phyloP scores from a whole-genome alignment of 768 basidiomycete species.

The Leccinum subgranulosum region DNA sequence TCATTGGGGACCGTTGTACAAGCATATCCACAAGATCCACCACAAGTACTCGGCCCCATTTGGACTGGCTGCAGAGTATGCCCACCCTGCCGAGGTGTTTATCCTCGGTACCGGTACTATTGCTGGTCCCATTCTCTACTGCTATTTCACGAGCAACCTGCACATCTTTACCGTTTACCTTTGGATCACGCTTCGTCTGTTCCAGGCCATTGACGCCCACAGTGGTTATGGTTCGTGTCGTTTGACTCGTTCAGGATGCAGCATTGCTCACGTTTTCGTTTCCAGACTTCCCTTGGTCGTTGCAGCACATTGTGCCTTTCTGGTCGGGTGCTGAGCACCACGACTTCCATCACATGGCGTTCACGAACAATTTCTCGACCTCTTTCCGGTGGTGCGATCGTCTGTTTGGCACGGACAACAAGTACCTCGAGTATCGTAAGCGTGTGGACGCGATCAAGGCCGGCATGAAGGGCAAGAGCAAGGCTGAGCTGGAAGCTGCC shows the following conservation, averaged over 20 bases:
- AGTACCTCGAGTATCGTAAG: conserved; percentile 78
- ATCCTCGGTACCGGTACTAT: conserved; percentile 94
- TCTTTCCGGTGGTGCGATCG: conserved; percentile 94
- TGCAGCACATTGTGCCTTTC: conserved; percentile 89
- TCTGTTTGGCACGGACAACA: conserved; percentile 85
- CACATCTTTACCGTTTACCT: conserved; percentile 93
- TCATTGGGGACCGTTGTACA: conserved; percentile 82
- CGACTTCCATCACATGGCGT: conserved; percentile 98
- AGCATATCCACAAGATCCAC: conserved; percentile 94
- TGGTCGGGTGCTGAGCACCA: conserved; percentile 98
- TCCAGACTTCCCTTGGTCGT: conserved; percentile 94
- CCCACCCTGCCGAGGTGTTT: conserved; percentile 94
- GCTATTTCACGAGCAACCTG: conserved; percentile 63
- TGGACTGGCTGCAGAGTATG: conserved; percentile 96
- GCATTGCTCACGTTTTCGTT: neutral
- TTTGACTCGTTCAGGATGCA: neutral
- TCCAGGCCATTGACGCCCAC: conserved; percentile 98
- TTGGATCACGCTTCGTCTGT: conserved; percentile 91
- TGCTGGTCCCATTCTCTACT: conserved; percentile 83
- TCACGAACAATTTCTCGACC: conserved; percentile 90
- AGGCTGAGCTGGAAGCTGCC: conserved; percentile 49
- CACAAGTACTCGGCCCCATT: conserved; percentile 98
- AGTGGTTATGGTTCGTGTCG: conserved; percentile 78
- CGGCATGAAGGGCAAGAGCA: conserved; percentile 48
- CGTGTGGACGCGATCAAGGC: conserved; percentile 62